Evolutionary conservation across 768 basidiomycete species (phyloP).

Genomic region (Rhodocollybia butyracea): DNA sequence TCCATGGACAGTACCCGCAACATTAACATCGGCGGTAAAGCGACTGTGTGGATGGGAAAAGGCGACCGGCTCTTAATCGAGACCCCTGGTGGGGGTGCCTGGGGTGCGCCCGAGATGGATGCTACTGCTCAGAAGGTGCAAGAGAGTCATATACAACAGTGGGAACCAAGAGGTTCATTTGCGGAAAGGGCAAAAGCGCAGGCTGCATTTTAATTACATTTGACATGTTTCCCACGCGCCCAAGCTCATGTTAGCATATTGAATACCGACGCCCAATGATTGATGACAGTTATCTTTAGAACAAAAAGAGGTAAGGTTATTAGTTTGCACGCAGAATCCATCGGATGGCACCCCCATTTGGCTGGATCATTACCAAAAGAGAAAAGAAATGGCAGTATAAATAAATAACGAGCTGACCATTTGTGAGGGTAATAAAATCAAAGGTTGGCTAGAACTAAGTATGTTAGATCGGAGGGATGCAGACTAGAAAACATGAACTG

Average conservation of each 20-base stretch:
- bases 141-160: constrained; percentile 37
- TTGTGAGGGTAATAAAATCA: too few species aligned
- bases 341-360: too few species aligned
- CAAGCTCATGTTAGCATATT: too few species aligned
- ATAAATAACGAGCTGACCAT: too few species aligned
- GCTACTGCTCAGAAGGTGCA: constrained; percentile 17
- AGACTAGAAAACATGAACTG: background rate
- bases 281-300: too few species aligned
- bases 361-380: too few species aligned
- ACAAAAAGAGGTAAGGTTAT: too few species aligned
- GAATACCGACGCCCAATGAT: too few species aligned
- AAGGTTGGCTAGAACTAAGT: too few species aligned
- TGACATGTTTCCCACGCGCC: too few species aligned
- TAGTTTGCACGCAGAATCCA: too few species aligned
- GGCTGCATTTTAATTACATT: constrained; percentile 46
- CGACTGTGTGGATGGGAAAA: constrained; percentile 83
- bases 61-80: constrained; percentile 79
- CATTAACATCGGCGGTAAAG: constrained; percentile 90
- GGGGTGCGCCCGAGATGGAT: constrained; percentile 49
- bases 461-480: background rate
- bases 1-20: constrained; percentile 37
- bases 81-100: constrained; percentile 91
- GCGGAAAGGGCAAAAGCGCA: constrained; percentile 62
- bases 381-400: too few species aligned
- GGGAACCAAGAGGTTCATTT: constrained; percentile 73